Percentiles rank a stretch among this genome's conserved stretches.
These are phyloP conservation scores for Maudiozyma turicensis DNA, from an alignment of 805 yeast species.

Conservation along the genomic window DNA sequence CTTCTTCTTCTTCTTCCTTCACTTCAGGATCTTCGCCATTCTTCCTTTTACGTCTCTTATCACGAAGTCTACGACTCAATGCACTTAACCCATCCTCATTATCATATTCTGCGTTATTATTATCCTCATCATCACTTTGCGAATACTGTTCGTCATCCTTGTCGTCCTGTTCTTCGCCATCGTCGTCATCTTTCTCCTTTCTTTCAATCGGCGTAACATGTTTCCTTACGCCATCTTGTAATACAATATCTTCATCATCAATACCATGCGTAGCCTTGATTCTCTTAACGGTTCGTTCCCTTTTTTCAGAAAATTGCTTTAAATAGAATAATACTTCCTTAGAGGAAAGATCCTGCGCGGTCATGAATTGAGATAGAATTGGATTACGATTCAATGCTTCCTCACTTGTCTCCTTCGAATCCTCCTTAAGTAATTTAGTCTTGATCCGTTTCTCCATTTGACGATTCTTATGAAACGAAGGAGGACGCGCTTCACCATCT, in stretches of 20 bases:
- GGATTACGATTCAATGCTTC: constrained; percentile 35
- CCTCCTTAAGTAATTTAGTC: constrained; percentile 24
- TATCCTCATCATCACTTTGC: not conserved
- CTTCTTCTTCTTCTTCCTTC: constrained; percentile 10
- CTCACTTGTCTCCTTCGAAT: constrained; percentile 28
- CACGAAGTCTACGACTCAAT: not conserved
- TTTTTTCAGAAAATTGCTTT: constrained; percentile 25
- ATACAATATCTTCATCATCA: constrained; percentile 18
- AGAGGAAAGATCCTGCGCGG: constrained; percentile 38
- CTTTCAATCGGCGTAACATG: constrained; percentile 9
- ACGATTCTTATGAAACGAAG: constrained; percentile 64
- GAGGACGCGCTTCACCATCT: constrained; percentile 51
- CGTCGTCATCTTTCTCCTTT: constrained; percentile 7
- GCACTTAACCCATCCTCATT: not conserved
- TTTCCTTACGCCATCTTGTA: not conserved
- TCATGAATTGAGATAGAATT: constrained; percentile 34
- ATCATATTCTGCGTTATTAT: not conserved
- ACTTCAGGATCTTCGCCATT: not conserved
- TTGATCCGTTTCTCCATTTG: constrained; percentile 37
- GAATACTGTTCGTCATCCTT: constrained; percentile 2
- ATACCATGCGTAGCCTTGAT: constrained; percentile 26
- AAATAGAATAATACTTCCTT: constrained; percentile 34
- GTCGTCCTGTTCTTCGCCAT: constrained; percentile 1
- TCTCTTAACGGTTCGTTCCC: constrained; percentile 20
- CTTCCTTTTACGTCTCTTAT: not conserved